Base-by-base conservation (phyloP, 31 red algal genomes). In the Asparagopsis taxiformis region DNA sequence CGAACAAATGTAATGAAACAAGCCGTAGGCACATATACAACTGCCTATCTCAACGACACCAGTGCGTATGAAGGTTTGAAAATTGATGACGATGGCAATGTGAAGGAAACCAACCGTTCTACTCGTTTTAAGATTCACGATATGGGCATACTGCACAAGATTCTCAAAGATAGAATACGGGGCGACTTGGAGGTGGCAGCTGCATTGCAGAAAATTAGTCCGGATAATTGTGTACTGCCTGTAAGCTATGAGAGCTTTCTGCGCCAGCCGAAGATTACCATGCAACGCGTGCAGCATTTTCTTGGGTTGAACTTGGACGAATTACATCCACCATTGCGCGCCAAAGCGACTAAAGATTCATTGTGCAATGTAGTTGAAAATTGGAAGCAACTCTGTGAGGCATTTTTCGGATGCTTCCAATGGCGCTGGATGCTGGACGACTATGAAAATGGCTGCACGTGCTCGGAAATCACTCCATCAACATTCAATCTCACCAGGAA, bases 401-500 rank as follows among this genome's bases (percentile, higher is more conserved):
- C 64, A 1, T 91, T 82, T 69, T 82, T 70, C 62, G 87, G 71
- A n/a, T 91, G 87, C 71, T 36, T 51, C 41, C 49, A 53, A 20
- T 91, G 87, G 87, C 59, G 72, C 22, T 74, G 62, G 70, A 91
- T 88, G 84, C 31, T 88, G 51, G 84, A 88, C 59, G 84, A 88
- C 49, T 62, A 24, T 48, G 73, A 73, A 52, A 84, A 84, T 61
- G 77, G 77, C 10, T 80, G 77, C 48, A 58, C 53, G 3, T 80
- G 77, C 50, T 70, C 77, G 1, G 36, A 59, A 8, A 5, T 78
- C 59, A 41, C 33, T 11, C 74, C 74, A 3, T 64, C 37, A 33
- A 11, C 32, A 13, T 64, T 78, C 60, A 44, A 43, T 15, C 13
- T 1, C 48, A 46, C 9, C 19, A 52, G 50, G 16, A 52, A 49